Evolutionary conservation across 768 basidiomycete genomes (phyloP).

Genomic region (Mycena rebaudengoi): DNA sequence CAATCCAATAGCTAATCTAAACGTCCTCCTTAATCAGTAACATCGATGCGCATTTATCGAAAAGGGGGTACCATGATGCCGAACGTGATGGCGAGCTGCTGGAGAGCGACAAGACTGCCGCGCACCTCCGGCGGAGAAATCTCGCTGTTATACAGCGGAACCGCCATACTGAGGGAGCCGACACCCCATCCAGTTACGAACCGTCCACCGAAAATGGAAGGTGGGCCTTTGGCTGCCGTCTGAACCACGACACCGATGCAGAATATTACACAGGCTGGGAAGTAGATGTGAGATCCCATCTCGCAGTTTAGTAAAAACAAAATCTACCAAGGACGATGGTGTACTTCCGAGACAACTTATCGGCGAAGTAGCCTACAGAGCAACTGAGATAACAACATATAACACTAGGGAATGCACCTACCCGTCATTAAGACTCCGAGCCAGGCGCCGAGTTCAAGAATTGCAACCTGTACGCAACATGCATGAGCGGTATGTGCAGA

Average conservation of each 20-base stretch:
- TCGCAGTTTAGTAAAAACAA: not conserved
- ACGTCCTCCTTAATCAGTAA: no score
- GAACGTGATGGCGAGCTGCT: conserved; percentile 82
- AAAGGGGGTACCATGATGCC: conserved; percentile 83
- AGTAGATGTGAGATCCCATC: conserved; percentile 22
- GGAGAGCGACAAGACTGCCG: conserved; percentile 81
- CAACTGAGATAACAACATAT: not conserved
- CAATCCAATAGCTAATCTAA: conserved; percentile 67
- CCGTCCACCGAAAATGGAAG: conserved; percentile 78
- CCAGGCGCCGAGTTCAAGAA: conserved; percentile 41
- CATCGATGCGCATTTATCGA: no score
- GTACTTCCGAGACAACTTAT: conserved; percentile 78
- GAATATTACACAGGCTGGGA: conserved; percentile 64
- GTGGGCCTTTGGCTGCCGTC: conserved; percentile 61
- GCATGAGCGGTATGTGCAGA: not conserved
- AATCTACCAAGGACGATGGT: conserved; percentile 66
- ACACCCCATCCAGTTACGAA: conserved; percentile 85
- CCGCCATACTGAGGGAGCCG: conserved; percentile 84
- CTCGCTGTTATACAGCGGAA: conserved; percentile 79
- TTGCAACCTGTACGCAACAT: not conserved
- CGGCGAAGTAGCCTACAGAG: conserved; percentile 63
- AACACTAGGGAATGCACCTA: conserved; percentile 13
- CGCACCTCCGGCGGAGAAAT: conserved; percentile 85
- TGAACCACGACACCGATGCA: conserved; percentile 81
- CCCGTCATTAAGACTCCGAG: conserved; percentile 78